Evolutionary conservation across 257 asterid genomes (phyloP).

Genomic region (Solanum raphanifolium): DNA sequence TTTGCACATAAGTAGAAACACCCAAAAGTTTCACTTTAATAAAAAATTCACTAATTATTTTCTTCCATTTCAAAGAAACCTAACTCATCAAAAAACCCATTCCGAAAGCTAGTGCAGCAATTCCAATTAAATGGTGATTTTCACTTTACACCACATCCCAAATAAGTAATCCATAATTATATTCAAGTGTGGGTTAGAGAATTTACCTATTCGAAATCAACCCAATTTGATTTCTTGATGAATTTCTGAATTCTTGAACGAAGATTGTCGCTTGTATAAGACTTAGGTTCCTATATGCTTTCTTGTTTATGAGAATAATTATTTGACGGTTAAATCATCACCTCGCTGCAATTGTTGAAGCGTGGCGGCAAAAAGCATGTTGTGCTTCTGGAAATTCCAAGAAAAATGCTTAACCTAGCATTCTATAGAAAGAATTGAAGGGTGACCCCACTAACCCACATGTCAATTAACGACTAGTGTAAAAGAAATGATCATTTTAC

Average conservation of each 20-base stretch:
- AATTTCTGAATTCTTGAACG: background rate
- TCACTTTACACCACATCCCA: background rate
- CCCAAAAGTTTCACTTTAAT: background rate
- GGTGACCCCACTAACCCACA: background rate
- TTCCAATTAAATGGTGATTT: too few species aligned
- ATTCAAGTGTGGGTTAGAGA: background rate
- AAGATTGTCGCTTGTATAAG: background rate
- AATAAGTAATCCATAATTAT: background rate
- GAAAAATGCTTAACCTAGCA: background rate
- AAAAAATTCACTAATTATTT: too few species aligned
- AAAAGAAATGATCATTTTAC: background rate
- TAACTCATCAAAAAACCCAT: background rate
- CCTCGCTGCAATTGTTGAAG: background rate
- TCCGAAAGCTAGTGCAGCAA: background rate
- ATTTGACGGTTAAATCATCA: background rate
- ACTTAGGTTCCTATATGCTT: background rate
- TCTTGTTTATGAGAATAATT: background rate
- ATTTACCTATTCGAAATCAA: background rate
- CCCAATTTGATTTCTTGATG: background rate
- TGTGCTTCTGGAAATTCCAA: background rate
- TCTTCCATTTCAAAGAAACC: background rate
- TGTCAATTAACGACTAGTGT: background rate
- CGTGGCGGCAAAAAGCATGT: background rate
- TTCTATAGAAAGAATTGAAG: too few species aligned
- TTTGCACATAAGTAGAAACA: background rate